Percentiles rank a stretch among this genome's conserved stretches.
Evolutionary conservation across 177 flowering plant species (phyloP).

Genomic region (Vitis hybrid): DNA sequence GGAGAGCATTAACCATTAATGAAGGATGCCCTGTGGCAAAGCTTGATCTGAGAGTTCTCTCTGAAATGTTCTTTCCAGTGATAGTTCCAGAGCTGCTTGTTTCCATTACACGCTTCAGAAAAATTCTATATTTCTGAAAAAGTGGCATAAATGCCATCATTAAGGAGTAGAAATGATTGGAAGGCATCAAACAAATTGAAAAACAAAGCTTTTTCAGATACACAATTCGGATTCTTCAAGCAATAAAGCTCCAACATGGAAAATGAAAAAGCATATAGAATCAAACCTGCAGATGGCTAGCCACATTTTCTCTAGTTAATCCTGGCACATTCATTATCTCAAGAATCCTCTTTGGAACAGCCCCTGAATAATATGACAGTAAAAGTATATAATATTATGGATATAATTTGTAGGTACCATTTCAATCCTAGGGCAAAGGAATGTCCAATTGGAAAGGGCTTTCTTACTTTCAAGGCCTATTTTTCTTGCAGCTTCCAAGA

Average conservation of each 20-base stretch:
- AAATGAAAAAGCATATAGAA: not conserved
- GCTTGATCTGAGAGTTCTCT: slow-evolving; percentile 14
- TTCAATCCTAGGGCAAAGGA: too few species aligned
- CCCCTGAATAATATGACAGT: slow-evolving; percentile 23
- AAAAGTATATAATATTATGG: not conserved
- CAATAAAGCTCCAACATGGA: too few species aligned
- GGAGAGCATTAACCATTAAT: not conserved
- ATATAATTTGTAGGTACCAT: not conserved
- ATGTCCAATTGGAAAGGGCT: not conserved
- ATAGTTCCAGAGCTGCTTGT: not conserved
- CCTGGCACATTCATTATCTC: slow-evolving; percentile 62
- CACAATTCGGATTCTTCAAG: too few species aligned
- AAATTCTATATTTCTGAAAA: slow-evolving; percentile 39
- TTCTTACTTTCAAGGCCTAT: slow-evolving; percentile 55
- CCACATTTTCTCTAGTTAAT: slow-evolving; percentile 57
- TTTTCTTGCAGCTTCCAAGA: slow-evolving; percentile 44
- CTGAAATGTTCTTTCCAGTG: not conserved
- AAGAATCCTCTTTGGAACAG: slow-evolving; percentile 62
- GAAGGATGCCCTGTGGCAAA: slow-evolving; percentile 18
- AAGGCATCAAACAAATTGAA: too few species aligned
- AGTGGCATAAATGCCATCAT: not conserved
- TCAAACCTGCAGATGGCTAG: slow-evolving; percentile 67
- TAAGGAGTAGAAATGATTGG: not conserved
- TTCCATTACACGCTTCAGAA: slow-evolving; percentile 25
- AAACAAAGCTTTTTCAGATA: too few species aligned